Evolutionary conservation across 495 filamentous ascomycete genomes (phyloP), one percentile per base, ranked within the genome.

Genomic region (Glutinoglossum americanum): DNA sequence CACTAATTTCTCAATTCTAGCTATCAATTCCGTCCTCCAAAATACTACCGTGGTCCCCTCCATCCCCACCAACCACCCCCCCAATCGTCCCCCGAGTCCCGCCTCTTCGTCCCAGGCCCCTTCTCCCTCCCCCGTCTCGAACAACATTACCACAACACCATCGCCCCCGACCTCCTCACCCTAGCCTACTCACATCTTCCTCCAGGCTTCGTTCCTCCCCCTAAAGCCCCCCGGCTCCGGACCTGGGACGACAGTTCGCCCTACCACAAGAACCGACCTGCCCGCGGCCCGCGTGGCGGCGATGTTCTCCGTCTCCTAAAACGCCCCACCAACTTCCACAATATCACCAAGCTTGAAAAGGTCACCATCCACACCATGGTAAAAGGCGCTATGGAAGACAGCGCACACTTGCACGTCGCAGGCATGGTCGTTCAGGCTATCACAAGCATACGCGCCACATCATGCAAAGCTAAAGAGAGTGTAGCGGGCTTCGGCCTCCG

Each of bases 11-110:
- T 23, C n/a, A 10, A 45, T 21, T 21, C 51, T 61, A 94, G 89
- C 74, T 98, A 96, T 71, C 83, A 89, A 71, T 96, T 82, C 70
- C 85, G 85, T 48, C 79, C 92, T 44, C 93, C 93, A 44, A 87
- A 89, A 69, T 97, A 85, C 76, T 78, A 94, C 69, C 84, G 92
- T 67, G 92, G 92, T 57, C 89, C 89, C 51, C 76, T 97, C 39
- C 88, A 96, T 66, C 93, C 92, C 47, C 80, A 94, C 66, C 85
- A 93, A 69, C 82, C 85, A 17, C 92, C 87, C 4, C 76, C 80
- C 11, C 74, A 82, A 48, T 92, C 92, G 37, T 82, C 89, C 62
- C 89, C 92, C 11, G 75, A 82, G 57, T 95, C 92, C 59, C 83
- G 92, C 66, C 71, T 84, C 55, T 98, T 88, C 72, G 73, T 84